Evolutionary conservation across 148 eudicot species (phyloP), one percentile per base, ranked within the genome.

Genomic region (Chenopodium berlandieri): DNA sequence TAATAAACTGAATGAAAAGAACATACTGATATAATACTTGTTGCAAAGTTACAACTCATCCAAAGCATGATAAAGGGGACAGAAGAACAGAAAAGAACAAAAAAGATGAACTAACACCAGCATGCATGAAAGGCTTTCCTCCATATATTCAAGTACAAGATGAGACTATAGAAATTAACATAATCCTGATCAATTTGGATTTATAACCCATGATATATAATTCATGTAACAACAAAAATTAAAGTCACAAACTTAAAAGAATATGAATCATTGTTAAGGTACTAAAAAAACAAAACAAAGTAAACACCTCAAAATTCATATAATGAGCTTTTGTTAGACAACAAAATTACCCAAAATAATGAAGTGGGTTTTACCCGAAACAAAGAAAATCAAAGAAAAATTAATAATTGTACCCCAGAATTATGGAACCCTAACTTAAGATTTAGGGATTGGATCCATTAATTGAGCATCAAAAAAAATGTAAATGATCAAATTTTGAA

Each of bases 361-460:
- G n/a, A 46, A 71, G 17, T 63, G 78, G 67, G 62, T 16, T 72
- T 52, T 52, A 32, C 52, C 40, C 23, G 52, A n/a, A 74, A 66
- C 20, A 0, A 20, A 40, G 13, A 74, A 74, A 44, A 19, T 4
- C 9, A 27, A 65, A 46, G 25, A 25, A 37, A 9, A 14, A 22
- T 58, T 31, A 62, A 34, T 23, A 34, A 72, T 0, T 1, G 58
- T 30, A 30, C 31, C 31, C 1, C 31, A 30, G 31, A 30, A 30
- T 30, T 30, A 30, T 30, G 31, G 31, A 78, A 83, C 81, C 81
- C 85, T 78, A 78, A 65, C 52, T 78, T 71, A 30, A 23, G 37
- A 73, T 48, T 72, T 7, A 56, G 11, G 27, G 48, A 54, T 73
- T 32, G 46, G 44, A 73, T 79, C 54, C 76, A 83, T 74, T 70